Conservation (phyloP, 2,329 filamentous ascomycete genomes). For the Knufia petricola region DNA sequence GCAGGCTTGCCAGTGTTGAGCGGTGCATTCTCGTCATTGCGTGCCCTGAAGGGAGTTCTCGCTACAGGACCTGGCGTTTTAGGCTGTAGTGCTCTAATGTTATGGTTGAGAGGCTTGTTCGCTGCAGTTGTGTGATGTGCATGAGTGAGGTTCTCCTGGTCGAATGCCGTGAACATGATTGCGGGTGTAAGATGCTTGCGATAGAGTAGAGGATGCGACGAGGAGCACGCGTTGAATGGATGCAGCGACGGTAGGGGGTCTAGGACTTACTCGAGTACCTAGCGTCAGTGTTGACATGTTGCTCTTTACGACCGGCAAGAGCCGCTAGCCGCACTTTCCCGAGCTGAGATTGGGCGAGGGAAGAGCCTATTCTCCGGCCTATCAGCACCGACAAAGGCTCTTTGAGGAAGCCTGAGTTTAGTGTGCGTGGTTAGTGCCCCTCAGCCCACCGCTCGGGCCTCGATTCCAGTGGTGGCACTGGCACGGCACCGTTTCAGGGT, state of each 20-base stretch:
- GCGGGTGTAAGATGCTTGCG: not conserved
- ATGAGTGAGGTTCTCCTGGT: slow-evolving; percentile 82
- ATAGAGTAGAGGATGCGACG: too few relatives aligned
- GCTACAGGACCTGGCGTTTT: slow-evolving; percentile 66
- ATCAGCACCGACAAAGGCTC: not conserved
- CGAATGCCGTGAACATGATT: slow-evolving; percentile 65
- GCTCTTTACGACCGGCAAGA: slow-evolving; percentile 14
- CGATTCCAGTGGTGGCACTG: not conserved
- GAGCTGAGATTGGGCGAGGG: not conserved
- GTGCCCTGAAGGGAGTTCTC: slow-evolving; percentile 72
- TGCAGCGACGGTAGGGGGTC: not conserved
- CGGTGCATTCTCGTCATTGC: slow-evolving; percentile 79
- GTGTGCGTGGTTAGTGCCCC: slow-evolving; percentile 1
- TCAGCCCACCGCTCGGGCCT: slow-evolving; percentile 1
- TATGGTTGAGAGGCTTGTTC: slow-evolving; percentile 62
- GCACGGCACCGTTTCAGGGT: not conserved
- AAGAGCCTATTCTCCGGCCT: not conserved
- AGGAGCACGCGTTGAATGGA: not conserved
- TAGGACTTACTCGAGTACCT: slow-evolving; percentile 20
- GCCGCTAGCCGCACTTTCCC: slow-evolving; percentile 12
- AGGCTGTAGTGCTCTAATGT: slow-evolving; percentile 50
- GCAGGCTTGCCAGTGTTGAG: slow-evolving; percentile 45
- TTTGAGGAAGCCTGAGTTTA: slow-evolving; percentile 3
- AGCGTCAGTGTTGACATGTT: slow-evolving; percentile 19
- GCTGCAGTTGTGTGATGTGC: slow-evolving; percentile 61